Conservation (phyloP, 208 protist species). For the Leishmania gerbilli region DNA sequence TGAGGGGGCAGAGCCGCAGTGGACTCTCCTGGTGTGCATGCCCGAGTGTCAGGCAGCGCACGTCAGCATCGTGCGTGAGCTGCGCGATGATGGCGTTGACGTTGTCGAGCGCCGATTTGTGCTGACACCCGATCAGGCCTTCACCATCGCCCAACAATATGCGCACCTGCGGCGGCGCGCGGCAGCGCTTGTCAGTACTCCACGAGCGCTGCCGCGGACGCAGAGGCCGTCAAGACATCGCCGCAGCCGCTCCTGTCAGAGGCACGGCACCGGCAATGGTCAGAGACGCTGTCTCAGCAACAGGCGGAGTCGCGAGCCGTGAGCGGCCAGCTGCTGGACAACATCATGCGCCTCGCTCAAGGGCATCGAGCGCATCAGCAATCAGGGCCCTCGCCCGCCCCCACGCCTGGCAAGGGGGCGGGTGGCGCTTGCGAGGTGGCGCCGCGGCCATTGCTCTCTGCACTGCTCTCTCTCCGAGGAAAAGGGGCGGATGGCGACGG, state of each 20-base stretch:
- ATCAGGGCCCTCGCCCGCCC: not conserved
- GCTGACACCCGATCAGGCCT: conserved; percentile 48
- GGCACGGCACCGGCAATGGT: not conserved
- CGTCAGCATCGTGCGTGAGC: conserved; percentile 49
- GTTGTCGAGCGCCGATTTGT: conserved; percentile 56
- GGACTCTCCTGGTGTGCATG: conserved; percentile 74
- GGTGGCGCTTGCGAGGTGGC: not conserved
- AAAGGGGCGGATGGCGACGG: not conserved
- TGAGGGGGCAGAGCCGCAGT: conserved; percentile 20
- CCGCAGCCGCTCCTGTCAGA: conserved; percentile 2
- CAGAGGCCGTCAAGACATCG: conserved; percentile 5
- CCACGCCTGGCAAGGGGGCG: not conserved
- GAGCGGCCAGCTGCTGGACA: conserved; percentile 14
- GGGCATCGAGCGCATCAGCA: conserved; percentile 6
- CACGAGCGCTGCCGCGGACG: not conserved
- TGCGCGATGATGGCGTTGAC: conserved; percentile 55
- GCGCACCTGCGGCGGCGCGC: conserved; percentile 35
- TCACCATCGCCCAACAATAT: conserved; percentile 55
- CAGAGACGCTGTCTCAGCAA: not conserved
- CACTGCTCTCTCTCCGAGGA: not conserved
- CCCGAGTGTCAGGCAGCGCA: conserved; percentile 56
- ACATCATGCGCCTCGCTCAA: conserved; percentile 26
- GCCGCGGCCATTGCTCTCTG: not conserved
- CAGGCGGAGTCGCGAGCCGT: not conserved
- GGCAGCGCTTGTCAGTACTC: not conserved